Conservation (phyloP, 2,329 filamentous ascomycete species). For the Arachnomyces sp. region DNA sequence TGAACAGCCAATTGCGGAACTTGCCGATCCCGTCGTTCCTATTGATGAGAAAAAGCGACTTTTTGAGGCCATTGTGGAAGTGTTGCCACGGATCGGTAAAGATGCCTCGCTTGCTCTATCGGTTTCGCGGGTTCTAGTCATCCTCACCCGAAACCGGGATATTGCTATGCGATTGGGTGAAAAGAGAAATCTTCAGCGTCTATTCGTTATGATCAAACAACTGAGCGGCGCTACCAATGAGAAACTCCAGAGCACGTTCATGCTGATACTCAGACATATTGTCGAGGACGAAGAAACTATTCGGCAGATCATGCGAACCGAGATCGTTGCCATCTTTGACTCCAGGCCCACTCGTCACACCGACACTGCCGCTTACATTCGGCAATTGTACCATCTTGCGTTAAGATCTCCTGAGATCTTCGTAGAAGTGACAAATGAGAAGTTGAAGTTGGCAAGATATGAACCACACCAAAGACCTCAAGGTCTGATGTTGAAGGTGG, state of each 20-base stretch:
- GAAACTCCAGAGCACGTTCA: constrained; percentile 65
- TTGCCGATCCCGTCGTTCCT: constrained; percentile 56
- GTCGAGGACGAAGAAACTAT: constrained; percentile 89
- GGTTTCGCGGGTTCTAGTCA: constrained; percentile 73
- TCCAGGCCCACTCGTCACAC: constrained; percentile 47
- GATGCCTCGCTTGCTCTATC: constrained; percentile 79
- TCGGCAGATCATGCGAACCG: constrained; percentile 82
- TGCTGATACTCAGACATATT: constrained; percentile 84
- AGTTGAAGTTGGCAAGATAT: constrained; percentile 65
- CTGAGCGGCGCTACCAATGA: constrained; percentile 71
- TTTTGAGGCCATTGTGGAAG: constrained; percentile 69
- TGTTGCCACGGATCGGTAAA: constrained; percentile 80
- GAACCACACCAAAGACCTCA: constrained; percentile 49
- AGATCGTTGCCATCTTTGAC: constrained; percentile 74
- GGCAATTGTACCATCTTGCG: constrained; percentile 69
- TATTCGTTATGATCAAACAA: constrained; percentile 95
- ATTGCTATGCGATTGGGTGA: constrained; percentile 72
- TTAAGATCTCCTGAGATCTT: constrained; percentile 79
- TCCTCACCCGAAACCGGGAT: constrained; percentile 71
- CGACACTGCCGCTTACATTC: constrained; percentile 67
- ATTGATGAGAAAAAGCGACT: constrained; percentile 61
- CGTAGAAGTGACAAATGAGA: constrained; percentile 77
- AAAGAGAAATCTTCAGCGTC: constrained; percentile 77
- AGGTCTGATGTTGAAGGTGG: constrained; percentile 45
- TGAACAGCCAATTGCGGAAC: constrained; percentile 50